phyloP scores from a whole-genome alignment of 441 rosid species.

The Dalechampia spathulata region DNA sequence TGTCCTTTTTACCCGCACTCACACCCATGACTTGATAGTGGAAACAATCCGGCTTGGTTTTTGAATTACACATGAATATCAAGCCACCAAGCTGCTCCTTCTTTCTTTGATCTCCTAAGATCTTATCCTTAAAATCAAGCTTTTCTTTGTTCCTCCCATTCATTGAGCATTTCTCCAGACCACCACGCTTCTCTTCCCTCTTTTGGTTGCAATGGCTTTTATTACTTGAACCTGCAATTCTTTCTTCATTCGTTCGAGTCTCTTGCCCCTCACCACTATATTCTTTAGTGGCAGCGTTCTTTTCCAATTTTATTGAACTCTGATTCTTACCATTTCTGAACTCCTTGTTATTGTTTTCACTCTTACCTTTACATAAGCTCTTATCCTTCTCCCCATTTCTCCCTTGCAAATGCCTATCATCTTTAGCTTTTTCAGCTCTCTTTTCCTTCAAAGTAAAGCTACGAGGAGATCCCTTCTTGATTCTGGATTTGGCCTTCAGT shows the following conservation, averaged over 20 bases:
- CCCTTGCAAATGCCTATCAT: constrained; percentile 9
- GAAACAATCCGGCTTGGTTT: constrained; percentile 28
- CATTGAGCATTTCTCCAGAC: constrained; percentile 9
- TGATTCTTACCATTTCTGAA: constrained; percentile 17
- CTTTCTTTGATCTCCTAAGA: constrained; percentile 16
- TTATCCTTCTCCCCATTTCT: constrained; percentile 19
- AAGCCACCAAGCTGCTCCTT: constrained; percentile 57
- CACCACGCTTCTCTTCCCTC: constrained; percentile 23
- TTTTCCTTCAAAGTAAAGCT: constrained; percentile 20
- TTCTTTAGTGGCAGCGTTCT: constrained; percentile 17
- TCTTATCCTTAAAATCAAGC: constrained; percentile 13
- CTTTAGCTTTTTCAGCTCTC: constrained; percentile 21
- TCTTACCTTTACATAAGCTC: constrained; percentile 5
- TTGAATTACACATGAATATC: constrained; percentile 29
- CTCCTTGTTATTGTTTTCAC: constrained; percentile 17
- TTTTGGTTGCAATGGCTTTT: constrained; percentile 15
- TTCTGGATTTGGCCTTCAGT: constrained; percentile 30
- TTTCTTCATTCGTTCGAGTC: constrained; percentile 16
- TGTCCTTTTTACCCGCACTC: constrained; percentile 15
- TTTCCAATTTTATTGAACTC: constrained; percentile 23
- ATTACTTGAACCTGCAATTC: constrained; percentile 13
- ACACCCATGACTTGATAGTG: constrained; percentile 25
- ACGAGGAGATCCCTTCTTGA: constrained; percentile 29
- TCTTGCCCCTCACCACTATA: constrained; percentile 17
- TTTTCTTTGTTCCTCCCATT: constrained; percentile 20